A percentile compares a stretch with the other conserved stretches of the same genome.
These are phyloP conservation scores for Meyerozyma athensensis DNA, from an alignment of 1,139 yeast genomes.

Conservation along the genomic window DNA sequence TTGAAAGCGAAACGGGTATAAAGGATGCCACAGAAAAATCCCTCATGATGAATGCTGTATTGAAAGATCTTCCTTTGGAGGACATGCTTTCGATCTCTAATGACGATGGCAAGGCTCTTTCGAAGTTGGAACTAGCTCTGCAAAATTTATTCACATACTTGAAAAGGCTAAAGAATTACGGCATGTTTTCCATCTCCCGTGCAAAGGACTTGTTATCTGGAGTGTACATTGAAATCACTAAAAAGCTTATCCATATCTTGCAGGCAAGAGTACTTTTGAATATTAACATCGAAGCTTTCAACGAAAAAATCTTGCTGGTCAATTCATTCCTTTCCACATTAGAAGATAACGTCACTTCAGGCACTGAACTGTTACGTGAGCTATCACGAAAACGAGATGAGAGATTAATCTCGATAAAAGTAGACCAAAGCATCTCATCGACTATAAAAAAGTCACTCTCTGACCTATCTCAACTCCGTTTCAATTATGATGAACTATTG, in stretches of 20 bases:
- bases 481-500: constrained; percentile 49
- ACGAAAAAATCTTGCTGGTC: constrained; percentile 16
- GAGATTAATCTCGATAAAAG: constrained; percentile 61
- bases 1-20: constrained; percentile 69
- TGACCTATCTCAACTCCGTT: constrained; percentile 44
- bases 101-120: constrained; percentile 27
- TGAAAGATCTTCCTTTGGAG: constrained; percentile 68
- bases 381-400: constrained; percentile 70
- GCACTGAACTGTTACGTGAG: constrained; percentile 56
- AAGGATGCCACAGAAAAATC: constrained; percentile 52
- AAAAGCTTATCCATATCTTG: constrained; percentile 21
- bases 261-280: constrained; percentile 22
- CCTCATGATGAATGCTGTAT: constrained; percentile 52
- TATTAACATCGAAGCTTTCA: constrained; percentile 29
- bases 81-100: constrained; percentile 41
- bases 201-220: constrained; percentile 64
- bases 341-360: constrained; percentile 13
- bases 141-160: constrained; percentile 55
- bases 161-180: constrained; percentile 51
- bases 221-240: constrained; percentile 33
- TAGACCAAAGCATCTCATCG: constrained; percentile 42
- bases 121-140: constrained; percentile 43
- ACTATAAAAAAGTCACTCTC: constrained; percentile 44
- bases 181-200: constrained; percentile 61
- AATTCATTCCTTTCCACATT: constrained; percentile 29